These are phyloP conservation scores for Blastobotrys aristatus DNA, from an alignment of 1,139 yeast genomes.

Conservation along the genomic window DNA sequence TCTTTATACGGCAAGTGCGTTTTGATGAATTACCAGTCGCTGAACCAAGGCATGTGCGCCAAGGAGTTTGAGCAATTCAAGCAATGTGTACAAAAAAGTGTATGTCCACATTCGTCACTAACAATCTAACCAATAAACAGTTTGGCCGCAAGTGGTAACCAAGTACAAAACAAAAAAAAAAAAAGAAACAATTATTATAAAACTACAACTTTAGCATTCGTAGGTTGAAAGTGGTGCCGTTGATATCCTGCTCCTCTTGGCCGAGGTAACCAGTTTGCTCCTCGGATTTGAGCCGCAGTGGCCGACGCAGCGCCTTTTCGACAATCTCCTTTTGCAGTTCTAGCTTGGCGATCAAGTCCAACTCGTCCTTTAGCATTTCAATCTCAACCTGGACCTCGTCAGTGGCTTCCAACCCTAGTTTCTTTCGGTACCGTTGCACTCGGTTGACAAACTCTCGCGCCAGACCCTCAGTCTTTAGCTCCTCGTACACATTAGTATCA, in stretches of 20 bases:
- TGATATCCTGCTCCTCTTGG: conserved; percentile 86
- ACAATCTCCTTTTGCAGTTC: conserved; percentile 61
- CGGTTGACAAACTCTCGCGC: conserved; percentile 97
- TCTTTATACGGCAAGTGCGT: conserved; percentile 57
- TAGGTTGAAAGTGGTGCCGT: conserved; percentile 76
- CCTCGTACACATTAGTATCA: conserved; percentile 84
- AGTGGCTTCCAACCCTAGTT: conserved; percentile 89
- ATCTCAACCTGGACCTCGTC: conserved; percentile 92
- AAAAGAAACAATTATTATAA: neutral
- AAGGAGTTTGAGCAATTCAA: conserved; percentile 53
- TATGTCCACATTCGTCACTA: conserved; percentile 26
- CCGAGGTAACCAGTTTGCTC: conserved; percentile 48
- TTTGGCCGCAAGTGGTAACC: conserved; percentile 15
- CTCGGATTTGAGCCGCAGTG: conserved; percentile 25
- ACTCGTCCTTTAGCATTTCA: conserved; percentile 58
- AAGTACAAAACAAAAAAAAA: too few species aligned
- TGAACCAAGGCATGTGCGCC: conserved; percentile 52
- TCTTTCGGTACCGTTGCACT: conserved; percentile 95
- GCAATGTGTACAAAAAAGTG: conserved; percentile 46
- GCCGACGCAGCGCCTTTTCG: conserved; percentile 70
- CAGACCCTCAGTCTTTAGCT: conserved; percentile 85
- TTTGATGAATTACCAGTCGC: conserved; percentile 48
- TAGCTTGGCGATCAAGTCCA: conserved; percentile 62
- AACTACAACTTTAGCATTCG: conserved; percentile 66
- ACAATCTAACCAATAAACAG: neutral